These are phyloP conservation scores for Solanum piurae DNA, from an alignment of 257 asterid genomes.

Conservation along the genomic window DNA sequence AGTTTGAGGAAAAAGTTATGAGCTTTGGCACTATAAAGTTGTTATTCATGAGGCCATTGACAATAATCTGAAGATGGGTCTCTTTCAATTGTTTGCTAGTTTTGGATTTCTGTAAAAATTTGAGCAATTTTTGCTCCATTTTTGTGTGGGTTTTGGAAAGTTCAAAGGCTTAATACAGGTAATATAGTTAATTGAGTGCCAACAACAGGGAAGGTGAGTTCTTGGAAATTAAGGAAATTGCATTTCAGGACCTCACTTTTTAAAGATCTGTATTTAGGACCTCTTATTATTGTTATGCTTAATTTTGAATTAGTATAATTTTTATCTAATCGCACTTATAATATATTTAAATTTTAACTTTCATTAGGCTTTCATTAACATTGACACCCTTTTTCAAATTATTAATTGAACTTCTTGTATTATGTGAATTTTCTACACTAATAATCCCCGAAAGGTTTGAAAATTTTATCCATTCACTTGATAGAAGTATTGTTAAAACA, in stretches of 20 bases:
- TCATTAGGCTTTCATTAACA: background rate
- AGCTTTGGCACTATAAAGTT: slow-evolving; percentile 35
- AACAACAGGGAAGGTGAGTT: background rate
- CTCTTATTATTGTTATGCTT: background rate
- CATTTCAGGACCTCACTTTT: background rate
- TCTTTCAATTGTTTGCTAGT: slow-evolving; percentile 25
- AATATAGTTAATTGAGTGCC: background rate
- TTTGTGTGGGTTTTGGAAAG: background rate
- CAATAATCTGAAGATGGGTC: slow-evolving; percentile 36
- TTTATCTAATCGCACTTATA: background rate
- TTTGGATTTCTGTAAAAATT: slow-evolving; percentile 25
- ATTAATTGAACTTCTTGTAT: background rate
- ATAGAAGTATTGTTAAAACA: too few species aligned
- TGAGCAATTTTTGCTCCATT: slow-evolving; percentile 30
- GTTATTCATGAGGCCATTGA: slow-evolving; percentile 27
- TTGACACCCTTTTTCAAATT: background rate
- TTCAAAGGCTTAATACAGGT: background rate
- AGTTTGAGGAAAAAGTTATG: slow-evolving; percentile 18
- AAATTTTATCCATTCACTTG: too few species aligned
- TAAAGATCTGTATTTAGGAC: background rate
- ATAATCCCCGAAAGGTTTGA: background rate
- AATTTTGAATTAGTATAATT: background rate
- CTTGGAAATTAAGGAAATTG: background rate
- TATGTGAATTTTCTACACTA: background rate
- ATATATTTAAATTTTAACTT: background rate